phyloP scores from a whole-genome alignment of 495 filamentous ascomycete species.

The Filosporella fistucella region DNA sequence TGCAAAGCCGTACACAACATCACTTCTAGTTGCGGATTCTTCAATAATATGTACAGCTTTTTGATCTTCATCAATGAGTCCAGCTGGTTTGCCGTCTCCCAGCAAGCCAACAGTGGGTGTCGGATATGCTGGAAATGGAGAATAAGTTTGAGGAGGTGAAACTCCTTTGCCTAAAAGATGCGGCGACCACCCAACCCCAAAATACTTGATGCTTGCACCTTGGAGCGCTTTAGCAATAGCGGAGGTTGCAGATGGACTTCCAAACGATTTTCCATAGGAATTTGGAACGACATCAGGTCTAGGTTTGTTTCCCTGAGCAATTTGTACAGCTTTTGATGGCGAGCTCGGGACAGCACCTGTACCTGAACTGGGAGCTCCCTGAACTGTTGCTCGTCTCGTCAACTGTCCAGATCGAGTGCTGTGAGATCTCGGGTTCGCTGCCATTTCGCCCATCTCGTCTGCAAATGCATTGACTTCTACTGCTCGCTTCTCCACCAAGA shows the following conservation, averaged over 20 bases:
- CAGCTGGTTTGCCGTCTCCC: constrained; percentile 58
- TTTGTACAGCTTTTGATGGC: constrained; percentile 58
- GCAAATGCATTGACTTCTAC: constrained; percentile 97
- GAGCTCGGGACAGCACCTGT: constrained; percentile 55
- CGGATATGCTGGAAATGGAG: constrained; percentile 79
- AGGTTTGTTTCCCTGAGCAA: constrained; percentile 54
- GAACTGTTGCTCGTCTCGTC: constrained; percentile 65
- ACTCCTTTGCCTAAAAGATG: constrained; percentile 60
- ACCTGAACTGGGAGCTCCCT: constrained; percentile 51
- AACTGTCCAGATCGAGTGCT: constrained; percentile 37
- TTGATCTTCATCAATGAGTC: constrained; percentile 72
- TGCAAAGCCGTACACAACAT: constrained; percentile 94
- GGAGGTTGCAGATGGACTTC: constrained; percentile 80
- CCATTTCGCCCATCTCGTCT: constrained; percentile 91
- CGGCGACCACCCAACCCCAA: constrained; percentile 69
- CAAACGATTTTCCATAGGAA: constrained; percentile 77
- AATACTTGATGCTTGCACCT: constrained; percentile 82
- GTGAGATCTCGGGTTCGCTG: constrained; percentile 55
- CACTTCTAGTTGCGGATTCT: constrained; percentile 84
- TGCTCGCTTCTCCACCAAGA: constrained; percentile 88
- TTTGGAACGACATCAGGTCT: constrained; percentile 61
- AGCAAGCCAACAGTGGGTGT: constrained; percentile 50
- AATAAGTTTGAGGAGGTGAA: constrained; percentile 76
- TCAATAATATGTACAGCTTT: constrained; percentile 77
- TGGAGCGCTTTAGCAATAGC: constrained; percentile 93